Percentiles rank a stretch among this genome's conserved stretches.
These are phyloP conservation scores for Halenospora varia DNA, from an alignment of 495 filamentous ascomycete species.

Conservation along the genomic window DNA sequence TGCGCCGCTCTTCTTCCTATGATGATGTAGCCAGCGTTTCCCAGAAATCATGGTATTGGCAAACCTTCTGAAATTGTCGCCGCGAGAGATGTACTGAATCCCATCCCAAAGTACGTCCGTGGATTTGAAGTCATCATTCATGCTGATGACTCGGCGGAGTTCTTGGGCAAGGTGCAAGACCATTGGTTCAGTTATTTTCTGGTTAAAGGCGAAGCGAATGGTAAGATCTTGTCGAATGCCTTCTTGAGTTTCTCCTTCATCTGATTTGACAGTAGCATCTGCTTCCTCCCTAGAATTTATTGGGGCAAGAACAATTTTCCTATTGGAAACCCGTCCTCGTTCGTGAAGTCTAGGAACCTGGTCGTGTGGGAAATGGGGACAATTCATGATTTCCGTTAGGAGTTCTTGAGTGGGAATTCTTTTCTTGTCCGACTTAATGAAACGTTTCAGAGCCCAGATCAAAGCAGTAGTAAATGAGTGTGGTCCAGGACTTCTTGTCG, in stretches of 20 bases:
- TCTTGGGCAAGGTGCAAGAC: background rate
- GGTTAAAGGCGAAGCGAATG: background rate
- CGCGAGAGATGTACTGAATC: background rate
- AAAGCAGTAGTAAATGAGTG: constrained; percentile 14
- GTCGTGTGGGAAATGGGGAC: background rate
- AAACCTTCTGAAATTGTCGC: background rate
- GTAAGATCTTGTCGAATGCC: background rate
- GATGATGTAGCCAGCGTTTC: no score
- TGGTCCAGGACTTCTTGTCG: background rate
- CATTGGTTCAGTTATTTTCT: background rate
- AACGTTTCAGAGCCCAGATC: constrained; percentile 13
- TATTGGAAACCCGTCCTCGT: background rate
- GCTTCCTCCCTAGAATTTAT: background rate
- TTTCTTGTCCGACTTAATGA: background rate
- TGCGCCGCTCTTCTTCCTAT: background rate
- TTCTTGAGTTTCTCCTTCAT: background rate
- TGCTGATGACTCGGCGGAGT: background rate
- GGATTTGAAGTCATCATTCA: background rate
- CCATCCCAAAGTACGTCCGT: background rate
- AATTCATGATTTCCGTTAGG: background rate
- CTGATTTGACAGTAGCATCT: background rate
- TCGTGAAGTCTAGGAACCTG: background rate
- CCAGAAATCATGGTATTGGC: no score
- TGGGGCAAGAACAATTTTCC: background rate
- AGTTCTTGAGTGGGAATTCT: background rate